phyloP scores from a whole-genome alignment of 2,329 filamentous ascomycete genomes.

The Phialophora verrucosa region DNA sequence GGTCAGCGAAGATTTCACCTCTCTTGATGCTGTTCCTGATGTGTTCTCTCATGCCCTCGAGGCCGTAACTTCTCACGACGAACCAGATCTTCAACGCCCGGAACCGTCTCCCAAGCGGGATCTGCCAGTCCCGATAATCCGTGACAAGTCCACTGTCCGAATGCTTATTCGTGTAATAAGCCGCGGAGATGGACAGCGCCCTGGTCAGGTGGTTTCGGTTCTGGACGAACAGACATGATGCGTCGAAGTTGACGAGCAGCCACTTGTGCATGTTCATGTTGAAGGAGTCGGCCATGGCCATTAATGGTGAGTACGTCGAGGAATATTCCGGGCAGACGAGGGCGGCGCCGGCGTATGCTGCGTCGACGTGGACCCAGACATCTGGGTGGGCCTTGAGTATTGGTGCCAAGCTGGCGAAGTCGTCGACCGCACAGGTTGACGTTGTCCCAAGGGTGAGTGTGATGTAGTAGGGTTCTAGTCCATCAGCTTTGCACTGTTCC shows the following conservation, averaged over 20 bases:
- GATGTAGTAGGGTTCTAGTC: slow-evolving; percentile 83
- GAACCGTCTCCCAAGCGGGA: slow-evolving; percentile 88
- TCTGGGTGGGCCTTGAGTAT: slow-evolving; percentile 56
- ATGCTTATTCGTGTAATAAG: slow-evolving; percentile 81
- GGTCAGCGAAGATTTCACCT: slow-evolving; percentile 71
- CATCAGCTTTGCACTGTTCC: slow-evolving; percentile 67
- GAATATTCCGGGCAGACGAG: slow-evolving; percentile 83
- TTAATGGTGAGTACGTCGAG: slow-evolving; percentile 48
- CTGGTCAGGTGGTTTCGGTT: slow-evolving; percentile 76
- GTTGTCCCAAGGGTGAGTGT: slow-evolving; percentile 86
- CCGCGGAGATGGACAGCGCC: slow-evolving; percentile 77
- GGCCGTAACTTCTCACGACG: slow-evolving; percentile 80
- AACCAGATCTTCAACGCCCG: slow-evolving; percentile 94
- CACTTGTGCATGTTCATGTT: slow-evolving; percentile 98
- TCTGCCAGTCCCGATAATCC: slow-evolving; percentile 97
- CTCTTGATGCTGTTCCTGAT: slow-evolving; percentile 71
- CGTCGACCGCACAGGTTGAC: slow-evolving; percentile 84
- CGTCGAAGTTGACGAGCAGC: slow-evolving; percentile 92
- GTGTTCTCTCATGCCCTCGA: slow-evolving; percentile 75
- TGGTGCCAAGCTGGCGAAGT: slow-evolving; percentile 70
- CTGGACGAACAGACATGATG: slow-evolving; percentile 78
- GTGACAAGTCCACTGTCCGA: slow-evolving; percentile 84
- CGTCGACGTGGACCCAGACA: slow-evolving; percentile 93
- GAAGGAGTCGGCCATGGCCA: slow-evolving; percentile 75
- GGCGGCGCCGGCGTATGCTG: slow-evolving; percentile 87